Base-by-base conservation (phyloP, 2,329 filamentous ascomycete genomes). In the Verticillium isaacii region DNA sequence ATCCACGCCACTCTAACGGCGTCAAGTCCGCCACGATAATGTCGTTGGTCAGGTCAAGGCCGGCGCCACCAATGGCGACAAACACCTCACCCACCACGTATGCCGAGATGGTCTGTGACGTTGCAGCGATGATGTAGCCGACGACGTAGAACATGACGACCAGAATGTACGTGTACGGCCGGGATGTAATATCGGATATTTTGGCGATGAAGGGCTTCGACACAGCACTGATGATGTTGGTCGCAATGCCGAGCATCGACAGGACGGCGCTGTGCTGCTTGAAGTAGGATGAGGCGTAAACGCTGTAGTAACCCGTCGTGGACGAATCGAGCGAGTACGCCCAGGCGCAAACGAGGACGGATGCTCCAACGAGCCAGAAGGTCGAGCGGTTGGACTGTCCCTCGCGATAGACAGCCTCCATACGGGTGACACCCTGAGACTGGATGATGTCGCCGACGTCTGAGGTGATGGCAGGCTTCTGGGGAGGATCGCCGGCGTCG, bases 21-120 rank as follows among this genome's bases (percentile, higher is more conserved):
- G 84, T 86, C n/a, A 86, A 80, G 68, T 89, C 87, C 1, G 85
- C 84, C 52, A 88, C 82, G 66, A 88, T 85, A 58, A 89, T 84
- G 65, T 88, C 84, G 67, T 86, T 84, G 56, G 87, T 75, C 34
- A 88, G 81, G 61, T 85, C 83, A 7, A 87, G 78, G 2, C 85
- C 85, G 0, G 85, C 85, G 57, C 80, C 79, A 2, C 86, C 86
- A 6, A 86, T 77, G 0, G 80, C 78, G 61, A 87, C 86, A 70
- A 89, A 85, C 12, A 88, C 78, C 65, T 84, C 78, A 1, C 82
- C 82, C 2, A 78, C 79, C 0, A 81, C 77, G 57, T 84, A 85
- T 6, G 81, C 79, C 32, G 79, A 73, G 58, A 88, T 79, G 60
- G 77, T 80, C 29, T 75, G 76, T 2, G 83, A 81, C 0, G 80